Conservation (phyloP, 2,329 filamentous ascomycete genomes). For the Aspergillus floridensis region DNA sequence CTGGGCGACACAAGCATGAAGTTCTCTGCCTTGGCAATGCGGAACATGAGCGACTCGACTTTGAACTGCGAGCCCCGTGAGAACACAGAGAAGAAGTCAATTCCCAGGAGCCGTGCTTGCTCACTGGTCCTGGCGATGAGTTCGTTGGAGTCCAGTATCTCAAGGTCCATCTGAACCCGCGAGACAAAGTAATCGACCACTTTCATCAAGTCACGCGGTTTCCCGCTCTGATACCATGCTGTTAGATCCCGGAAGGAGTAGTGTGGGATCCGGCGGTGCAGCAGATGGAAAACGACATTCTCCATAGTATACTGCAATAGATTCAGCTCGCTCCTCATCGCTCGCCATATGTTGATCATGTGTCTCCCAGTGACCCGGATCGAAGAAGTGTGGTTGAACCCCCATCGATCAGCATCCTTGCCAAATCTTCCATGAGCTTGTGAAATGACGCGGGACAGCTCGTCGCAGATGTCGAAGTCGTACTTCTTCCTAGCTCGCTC, state of each 20-base stretch:
- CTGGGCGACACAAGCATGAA: slow-evolving; percentile 87
- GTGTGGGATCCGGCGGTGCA: slow-evolving; percentile 84
- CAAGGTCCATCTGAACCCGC: slow-evolving; percentile 77
- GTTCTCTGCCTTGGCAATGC: slow-evolving; percentile 95
- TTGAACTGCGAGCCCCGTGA: slow-evolving; percentile 96
- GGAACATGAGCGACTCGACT: slow-evolving; percentile 97
- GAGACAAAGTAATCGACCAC: slow-evolving; percentile 74
- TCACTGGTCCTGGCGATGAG: slow-evolving; percentile 86
- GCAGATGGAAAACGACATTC: slow-evolving; percentile 86
- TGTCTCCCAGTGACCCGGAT: slow-evolving; percentile 91
- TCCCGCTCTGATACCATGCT: slow-evolving; percentile 71
- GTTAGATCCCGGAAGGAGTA: slow-evolving; percentile 79
- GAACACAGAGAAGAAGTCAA: slow-evolving; percentile 97
- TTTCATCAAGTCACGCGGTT: slow-evolving; percentile 67
- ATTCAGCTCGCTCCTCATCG: slow-evolving; percentile 90
- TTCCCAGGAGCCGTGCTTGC: slow-evolving; percentile 85
- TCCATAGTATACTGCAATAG: slow-evolving; percentile 94
- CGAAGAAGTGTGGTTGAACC: slow-evolving; percentile 88
- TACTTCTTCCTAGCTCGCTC: slow-evolving; percentile 83
- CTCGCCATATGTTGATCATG: slow-evolving; percentile 95
- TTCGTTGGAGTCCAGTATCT: slow-evolving; percentile 88
- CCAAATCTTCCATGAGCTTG: slow-evolving; percentile 80
- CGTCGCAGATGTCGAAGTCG: slow-evolving; percentile 85
- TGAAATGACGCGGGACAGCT: slow-evolving; percentile 83
- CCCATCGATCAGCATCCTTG: slow-evolving; percentile 86